Percentiles rank a stretch among this genome's conserved stretches.
phyloP scores from a whole-genome alignment of 2,329 filamentous ascomycete genomes.

The Cladophialophora immunda region DNA sequence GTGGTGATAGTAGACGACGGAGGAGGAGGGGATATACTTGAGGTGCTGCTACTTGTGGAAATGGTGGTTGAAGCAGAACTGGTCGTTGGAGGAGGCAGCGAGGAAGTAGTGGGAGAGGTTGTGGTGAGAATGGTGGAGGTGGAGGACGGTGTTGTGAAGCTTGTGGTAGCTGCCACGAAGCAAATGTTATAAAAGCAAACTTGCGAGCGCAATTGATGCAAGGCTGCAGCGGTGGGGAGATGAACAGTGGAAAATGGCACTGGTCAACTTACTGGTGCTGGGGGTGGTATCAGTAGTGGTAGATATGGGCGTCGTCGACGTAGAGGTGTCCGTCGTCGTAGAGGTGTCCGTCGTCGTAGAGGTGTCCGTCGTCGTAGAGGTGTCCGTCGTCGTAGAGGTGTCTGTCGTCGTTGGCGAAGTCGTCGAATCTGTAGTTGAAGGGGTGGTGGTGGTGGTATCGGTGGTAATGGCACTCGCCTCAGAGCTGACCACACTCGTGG shows the following conservation, averaged over 20 bases:
- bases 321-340: constrained; percentile 4
- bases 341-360: constrained; percentile 9
- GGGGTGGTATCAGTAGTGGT: not conserved
- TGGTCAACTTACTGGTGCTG: constrained; percentile 29
- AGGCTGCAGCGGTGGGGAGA: constrained; percentile 20
- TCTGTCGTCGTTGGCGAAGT: not conserved
- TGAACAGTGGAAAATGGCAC: constrained; percentile 15
- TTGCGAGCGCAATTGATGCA: not conserved
- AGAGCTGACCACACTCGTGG: constrained; percentile 7
- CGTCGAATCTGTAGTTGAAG: constrained; percentile 14
- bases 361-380: not conserved
- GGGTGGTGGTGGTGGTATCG: constrained; percentile 15
- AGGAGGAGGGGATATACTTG: constrained; percentile 14
- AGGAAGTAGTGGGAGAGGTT: constrained; percentile 19
- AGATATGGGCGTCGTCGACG: not conserved
- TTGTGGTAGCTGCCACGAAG: constrained; percentile 33
- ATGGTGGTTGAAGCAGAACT: constrained; percentile 20
- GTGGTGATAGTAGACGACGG: not conserved
- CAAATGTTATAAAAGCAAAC: constrained; percentile 29
- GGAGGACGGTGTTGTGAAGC: constrained; percentile 13
- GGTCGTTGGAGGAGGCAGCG: constrained; percentile 4
- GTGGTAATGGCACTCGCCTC: constrained; percentile 12
- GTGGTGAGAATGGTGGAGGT: constrained; percentile 12
- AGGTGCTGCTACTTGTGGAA: constrained; percentile 22
- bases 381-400: not conserved